A percentile compares a stretch with the other conserved stretches of the same genome.
Evolutionary conservation across 176 grass and related monocot species (phyloP).

Genomic region (Juncus inflexus): DNA sequence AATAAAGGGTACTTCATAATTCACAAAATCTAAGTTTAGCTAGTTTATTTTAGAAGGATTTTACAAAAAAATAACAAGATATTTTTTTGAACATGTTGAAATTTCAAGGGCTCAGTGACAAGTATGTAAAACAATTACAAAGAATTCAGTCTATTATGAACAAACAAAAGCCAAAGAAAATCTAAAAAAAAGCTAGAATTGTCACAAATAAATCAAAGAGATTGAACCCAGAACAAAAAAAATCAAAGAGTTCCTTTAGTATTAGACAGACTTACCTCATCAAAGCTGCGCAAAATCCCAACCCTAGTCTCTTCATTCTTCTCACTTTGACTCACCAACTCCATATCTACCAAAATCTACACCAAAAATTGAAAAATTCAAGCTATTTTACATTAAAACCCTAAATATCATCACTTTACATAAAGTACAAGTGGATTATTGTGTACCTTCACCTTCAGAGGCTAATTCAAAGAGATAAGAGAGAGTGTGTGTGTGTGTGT

Average conservation of each 20-base stretch:
- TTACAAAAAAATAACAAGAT: no score
- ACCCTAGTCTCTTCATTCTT: conserved; percentile 8
- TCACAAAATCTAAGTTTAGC: no score
- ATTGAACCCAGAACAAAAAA: conserved; percentile 1
- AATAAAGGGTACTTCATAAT: no score
- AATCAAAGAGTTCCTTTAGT: conserved; percentile 12
- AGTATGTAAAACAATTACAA: no score
- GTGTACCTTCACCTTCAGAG: no score
- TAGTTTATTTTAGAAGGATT: no score
- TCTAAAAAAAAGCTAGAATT: not conserved
- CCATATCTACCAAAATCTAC: not conserved
- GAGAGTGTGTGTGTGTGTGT: no score
- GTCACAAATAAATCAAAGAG: not conserved
- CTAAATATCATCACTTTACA: not conserved
- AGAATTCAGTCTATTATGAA: no score
- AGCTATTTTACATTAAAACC: not conserved
- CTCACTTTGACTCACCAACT: conserved; percentile 2
- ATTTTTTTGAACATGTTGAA: no score
- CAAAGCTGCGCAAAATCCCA: conserved; percentile 2
- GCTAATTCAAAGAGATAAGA: no score
- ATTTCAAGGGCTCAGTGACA: no score
- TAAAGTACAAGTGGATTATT: not conserved
- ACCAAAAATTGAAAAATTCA: not conserved
- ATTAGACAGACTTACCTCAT: conserved; percentile 12
- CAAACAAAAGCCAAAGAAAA: not conserved